phyloP scores from a whole-genome alignment of 441 rosid genomes.

The Populus hybrid region DNA sequence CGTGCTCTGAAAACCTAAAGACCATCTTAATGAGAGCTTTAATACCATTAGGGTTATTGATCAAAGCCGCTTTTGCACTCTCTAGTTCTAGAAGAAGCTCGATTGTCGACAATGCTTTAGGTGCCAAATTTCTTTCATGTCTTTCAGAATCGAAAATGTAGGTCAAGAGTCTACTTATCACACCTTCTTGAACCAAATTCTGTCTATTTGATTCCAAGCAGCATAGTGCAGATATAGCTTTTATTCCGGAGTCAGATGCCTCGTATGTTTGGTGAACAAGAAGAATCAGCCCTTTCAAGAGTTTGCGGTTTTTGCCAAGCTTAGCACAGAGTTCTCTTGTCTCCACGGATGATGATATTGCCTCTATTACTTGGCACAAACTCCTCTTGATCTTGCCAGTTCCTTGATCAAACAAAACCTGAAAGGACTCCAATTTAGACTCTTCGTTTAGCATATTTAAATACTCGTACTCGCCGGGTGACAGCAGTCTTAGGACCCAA shows the following conservation, averaged over 20 bases:
- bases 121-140: slow-evolving; percentile 21
- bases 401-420: slow-evolving; percentile 33
- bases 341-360: slow-evolving; percentile 32
- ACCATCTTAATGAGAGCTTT: slow-evolving; percentile 51
- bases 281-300: slow-evolving; percentile 25
- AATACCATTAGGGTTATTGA: slow-evolving; percentile 34
- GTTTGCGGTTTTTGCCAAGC: slow-evolving; percentile 22
- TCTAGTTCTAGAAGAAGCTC: slow-evolving; percentile 34
- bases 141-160: slow-evolving; percentile 29
- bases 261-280: slow-evolving; percentile 24
- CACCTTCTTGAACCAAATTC: slow-evolving; percentile 34
- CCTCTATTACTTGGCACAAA: slow-evolving; percentile 38
- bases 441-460: slow-evolving; percentile 37
- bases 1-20: slow-evolving; percentile 56
- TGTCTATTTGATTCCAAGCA: slow-evolving; percentile 35
- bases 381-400: slow-evolving; percentile 24
- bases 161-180: slow-evolving; percentile 21
- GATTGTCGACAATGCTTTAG: slow-evolving; percentile 32
- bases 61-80: slow-evolving; percentile 33
- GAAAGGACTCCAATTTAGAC: slow-evolving; percentile 31
- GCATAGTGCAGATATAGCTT: slow-evolving; percentile 42
- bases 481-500: slow-evolving; percentile 32
- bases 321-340: slow-evolving; percentile 33
- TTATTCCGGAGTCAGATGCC: slow-evolving; percentile 30
- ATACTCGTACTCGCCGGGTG: slow-evolving; percentile 23